Evolutionary conservation across 257 asterid species (phyloP), one percentile per base, ranked within the genome.

Genomic region (Fraxinus pennsylvanica): DNA sequence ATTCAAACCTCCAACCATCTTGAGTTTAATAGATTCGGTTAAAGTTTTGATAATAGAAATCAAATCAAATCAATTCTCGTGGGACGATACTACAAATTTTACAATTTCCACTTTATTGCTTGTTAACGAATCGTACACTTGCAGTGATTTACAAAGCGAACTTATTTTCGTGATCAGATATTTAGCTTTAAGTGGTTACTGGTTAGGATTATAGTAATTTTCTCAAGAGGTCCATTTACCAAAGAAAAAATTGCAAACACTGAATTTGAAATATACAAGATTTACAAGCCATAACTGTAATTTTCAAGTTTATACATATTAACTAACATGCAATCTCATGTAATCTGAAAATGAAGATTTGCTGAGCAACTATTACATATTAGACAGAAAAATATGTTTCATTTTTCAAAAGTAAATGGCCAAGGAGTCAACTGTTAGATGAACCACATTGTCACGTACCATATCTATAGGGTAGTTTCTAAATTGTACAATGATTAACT

Each of bases 371-470:
- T 52, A 52, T 19, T 45, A 45, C 54, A 45, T 0, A 45, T 45
- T 45, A 45, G 10, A 17, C n/a, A 1, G 10, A 19, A 4, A 19
- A 15, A 17, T 19, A 54, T 1, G 5, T 19, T 5, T 54, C 65
- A 54, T 19, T 54, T 54, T 54, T 38, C 67, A 27, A 22, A 50
- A 6, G 65, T 65, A 67, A 12, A 47, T 5, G 47, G 66, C 25
- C n/a, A 41, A 29, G 45, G 74, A 68, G 47, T 17, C 50, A 21
- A 70, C 1, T 12, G 9, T 27, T 30, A 30, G 66, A 50, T 35
- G 59, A 32, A n/a, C 71, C 27, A 59, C 61, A 75, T 43, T 41
- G 27, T 70, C 74, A 45, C 25, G 27, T 68, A 57, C 71, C 66
- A n/a, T 57, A 57, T 57, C 29, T n/a, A 57, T 57, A 19, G 29